Evolutionary conservation across 169 alveolate genomes (phyloP).

Genomic region (Blepharisma undulans): DNA sequence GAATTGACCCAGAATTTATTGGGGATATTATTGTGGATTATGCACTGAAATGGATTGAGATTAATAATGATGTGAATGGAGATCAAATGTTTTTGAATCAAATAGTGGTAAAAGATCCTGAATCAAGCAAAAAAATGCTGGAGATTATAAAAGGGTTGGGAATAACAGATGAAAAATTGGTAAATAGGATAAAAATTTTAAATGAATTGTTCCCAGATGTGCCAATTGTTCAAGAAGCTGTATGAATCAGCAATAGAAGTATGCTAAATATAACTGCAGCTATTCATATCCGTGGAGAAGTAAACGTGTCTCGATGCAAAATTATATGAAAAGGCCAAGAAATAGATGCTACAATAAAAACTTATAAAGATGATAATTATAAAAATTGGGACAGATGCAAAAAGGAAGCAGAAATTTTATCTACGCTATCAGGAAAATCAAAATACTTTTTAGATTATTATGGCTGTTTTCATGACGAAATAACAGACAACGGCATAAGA

Average conservation of each 20-base stretch:
- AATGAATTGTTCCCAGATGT: neutral
- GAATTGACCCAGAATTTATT: neutral
- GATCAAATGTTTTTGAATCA: neutral
- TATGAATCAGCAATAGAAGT: neutral
- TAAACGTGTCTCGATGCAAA: neutral
- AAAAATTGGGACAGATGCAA: neutral
- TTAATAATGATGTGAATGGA: neutral
- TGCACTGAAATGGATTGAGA: neutral
- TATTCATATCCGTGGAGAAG: neutral
- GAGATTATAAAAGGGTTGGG: neutral
- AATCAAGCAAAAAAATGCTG: neutral
- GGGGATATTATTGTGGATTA: neutral
- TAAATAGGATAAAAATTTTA: neutral
- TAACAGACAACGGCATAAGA: neutral
- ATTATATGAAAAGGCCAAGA: neutral
- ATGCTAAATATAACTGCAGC: neutral
- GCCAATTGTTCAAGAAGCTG: neutral
- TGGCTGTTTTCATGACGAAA: neutral
- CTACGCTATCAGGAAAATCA: neutral
- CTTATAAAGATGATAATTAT: neutral
- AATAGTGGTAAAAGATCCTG: neutral
- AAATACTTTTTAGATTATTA: no score
- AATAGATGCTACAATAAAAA: neutral
- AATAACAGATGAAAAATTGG: neutral
- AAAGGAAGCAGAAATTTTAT: neutral